Evolutionary conservation across 768 basidiomycete genomes (phyloP).

Genomic region (Psilocybe sp.): DNA sequence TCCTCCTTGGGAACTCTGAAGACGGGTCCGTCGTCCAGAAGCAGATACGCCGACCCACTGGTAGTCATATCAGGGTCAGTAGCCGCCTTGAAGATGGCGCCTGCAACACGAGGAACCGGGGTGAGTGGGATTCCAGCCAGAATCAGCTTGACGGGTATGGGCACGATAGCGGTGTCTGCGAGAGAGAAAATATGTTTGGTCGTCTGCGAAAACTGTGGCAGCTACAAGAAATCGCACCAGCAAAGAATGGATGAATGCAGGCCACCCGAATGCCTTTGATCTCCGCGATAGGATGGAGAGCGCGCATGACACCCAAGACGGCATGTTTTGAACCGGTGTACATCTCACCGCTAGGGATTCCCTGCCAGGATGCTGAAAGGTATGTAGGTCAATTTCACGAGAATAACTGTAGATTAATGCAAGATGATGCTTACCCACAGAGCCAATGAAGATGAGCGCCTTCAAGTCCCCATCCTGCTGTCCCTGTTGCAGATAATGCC

Average conservation of each 20-base stretch:
- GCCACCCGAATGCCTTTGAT: constrained; percentile 39
- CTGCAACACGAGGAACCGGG: constrained; percentile 45
- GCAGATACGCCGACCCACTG: constrained; percentile 44
- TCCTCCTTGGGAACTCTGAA: constrained; percentile 44
- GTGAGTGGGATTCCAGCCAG: constrained; percentile 49
- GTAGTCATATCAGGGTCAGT: constrained; percentile 41
- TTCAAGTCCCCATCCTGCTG: constrained; percentile 40
- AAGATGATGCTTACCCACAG: constrained; percentile 38
- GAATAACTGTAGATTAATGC: not conserved
- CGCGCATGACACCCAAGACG: constrained; percentile 50
- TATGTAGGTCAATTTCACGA: not conserved
- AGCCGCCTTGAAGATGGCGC: constrained; percentile 50
- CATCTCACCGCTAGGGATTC: constrained; percentile 38
- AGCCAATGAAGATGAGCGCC: constrained; percentile 50
- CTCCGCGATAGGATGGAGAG: constrained; percentile 35
- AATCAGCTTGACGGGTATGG: constrained; percentile 33
- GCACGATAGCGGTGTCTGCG: constrained; percentile 48
- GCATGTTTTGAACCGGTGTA: constrained; percentile 56
- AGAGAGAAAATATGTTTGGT: not conserved
- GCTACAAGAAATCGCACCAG: constrained; percentile 29
- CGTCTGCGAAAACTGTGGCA: not conserved
- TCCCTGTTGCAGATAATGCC: constrained; percentile 45
- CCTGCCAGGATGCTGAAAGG: constrained; percentile 45
- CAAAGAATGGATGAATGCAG: constrained; percentile 53
- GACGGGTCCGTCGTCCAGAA: constrained; percentile 49